These are phyloP conservation scores for Fragilariopsis cylindrus DNA, from an alignment of 108 stramenopile genomes.

Conservation along the genomic window DNA sequence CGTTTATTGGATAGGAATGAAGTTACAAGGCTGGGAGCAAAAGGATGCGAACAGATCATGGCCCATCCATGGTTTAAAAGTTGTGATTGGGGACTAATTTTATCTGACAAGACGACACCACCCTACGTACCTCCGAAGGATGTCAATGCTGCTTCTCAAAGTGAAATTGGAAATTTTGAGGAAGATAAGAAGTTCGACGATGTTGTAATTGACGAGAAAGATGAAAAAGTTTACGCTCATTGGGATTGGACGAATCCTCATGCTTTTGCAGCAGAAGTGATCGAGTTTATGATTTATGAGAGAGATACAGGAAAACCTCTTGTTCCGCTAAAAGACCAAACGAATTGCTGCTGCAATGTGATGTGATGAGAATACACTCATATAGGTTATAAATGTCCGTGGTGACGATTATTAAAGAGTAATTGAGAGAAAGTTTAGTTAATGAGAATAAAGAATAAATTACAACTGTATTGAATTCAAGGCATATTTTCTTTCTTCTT, in stretches of 20 bases:
- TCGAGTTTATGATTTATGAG: slow-evolving; percentile 88
- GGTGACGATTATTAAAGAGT: neutral
- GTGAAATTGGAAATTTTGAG: slow-evolving; percentile 82
- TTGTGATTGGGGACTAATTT: slow-evolving; percentile 81
- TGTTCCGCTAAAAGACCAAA: slow-evolving; percentile 52
- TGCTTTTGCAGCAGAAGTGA: slow-evolving; percentile 81
- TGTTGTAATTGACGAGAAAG: slow-evolving; percentile 63
- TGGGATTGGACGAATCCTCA: slow-evolving; percentile 87
- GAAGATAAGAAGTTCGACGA: slow-evolving; percentile 79
- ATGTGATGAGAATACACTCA: slow-evolving; percentile 40
- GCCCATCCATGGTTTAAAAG: slow-evolving; percentile 90
- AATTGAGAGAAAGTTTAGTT: neutral
- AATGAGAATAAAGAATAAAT: no score
- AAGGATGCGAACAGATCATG: slow-evolving; percentile 91
- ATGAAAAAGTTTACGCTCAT: slow-evolving; percentile 68
- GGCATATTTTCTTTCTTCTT: no score
- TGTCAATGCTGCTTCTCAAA: slow-evolving; percentile 90
- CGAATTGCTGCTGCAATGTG: slow-evolving; percentile 63
- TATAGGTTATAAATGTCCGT: neutral
- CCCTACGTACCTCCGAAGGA: slow-evolving; percentile 91
- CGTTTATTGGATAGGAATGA: slow-evolving; percentile 82
- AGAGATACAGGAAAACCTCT: slow-evolving; percentile 78
- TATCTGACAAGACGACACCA: slow-evolving; percentile 67
- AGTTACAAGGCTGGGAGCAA: slow-evolving; percentile 70
- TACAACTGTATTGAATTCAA: no score